Percentiles rank a stretch among this genome's conserved stretches.
These are phyloP conservation scores for Trichoderma lentiforme DNA, from an alignment of 2,329 filamentous ascomycete species.

Conservation along the genomic window DNA sequence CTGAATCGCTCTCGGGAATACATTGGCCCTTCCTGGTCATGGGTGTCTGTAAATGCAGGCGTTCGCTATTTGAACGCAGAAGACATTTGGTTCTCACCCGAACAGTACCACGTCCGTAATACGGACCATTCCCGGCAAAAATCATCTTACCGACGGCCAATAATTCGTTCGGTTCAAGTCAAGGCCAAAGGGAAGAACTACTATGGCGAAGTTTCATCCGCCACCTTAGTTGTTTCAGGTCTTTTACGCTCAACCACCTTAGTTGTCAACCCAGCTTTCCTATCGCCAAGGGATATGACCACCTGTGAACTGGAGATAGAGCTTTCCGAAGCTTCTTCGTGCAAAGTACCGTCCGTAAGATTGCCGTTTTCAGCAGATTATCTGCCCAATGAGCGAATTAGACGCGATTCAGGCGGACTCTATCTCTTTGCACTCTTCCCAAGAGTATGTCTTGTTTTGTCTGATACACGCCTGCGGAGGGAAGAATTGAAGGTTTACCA, in stretches of 20 bases:
- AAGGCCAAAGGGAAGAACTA: not conserved
- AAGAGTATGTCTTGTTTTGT: not conserved
- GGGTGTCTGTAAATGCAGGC: not conserved
- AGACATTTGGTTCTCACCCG: not conserved
- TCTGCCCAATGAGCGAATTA: not conserved
- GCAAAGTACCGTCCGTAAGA: not conserved
- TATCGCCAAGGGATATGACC: not conserved
- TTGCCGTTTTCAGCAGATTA: not conserved
- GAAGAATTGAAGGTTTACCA: not conserved
- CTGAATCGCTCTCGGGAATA: not conserved
- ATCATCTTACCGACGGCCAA: not conserved
- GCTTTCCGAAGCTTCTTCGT: not conserved
- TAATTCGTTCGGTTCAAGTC: not conserved
- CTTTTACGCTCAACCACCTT: not conserved
- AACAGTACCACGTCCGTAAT: not conserved
- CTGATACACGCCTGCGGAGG: not conserved
- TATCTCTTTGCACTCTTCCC: not conserved
- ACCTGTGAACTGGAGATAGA: not conserved
- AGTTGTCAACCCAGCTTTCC: not conserved
- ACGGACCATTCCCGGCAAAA: not conserved
- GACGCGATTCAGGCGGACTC: accelerated
- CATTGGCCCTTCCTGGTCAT: not conserved
- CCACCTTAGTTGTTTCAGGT: not conserved
- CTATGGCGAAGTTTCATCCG: not conserved
- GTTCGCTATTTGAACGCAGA: not conserved